Conservation (phyloP, 495 filamentous ascomycete species). For the Aspergillus steynii region DNA sequence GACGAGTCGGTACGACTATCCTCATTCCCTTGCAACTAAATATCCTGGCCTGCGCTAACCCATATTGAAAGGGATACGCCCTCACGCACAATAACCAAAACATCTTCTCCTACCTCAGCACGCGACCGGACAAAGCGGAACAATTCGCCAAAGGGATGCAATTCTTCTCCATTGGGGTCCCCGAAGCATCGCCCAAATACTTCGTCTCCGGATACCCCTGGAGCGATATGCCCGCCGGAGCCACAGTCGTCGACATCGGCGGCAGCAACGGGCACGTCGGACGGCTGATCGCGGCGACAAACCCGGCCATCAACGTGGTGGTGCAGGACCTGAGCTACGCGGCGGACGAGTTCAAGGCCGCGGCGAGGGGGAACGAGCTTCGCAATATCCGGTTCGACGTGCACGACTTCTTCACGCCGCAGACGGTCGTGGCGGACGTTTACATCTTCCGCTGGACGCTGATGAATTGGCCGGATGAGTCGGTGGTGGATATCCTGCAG, state of each 20-base stretch:
- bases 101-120: not conserved
- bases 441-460: not conserved
- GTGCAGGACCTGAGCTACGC: not conserved
- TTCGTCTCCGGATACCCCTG: not conserved
- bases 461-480: not conserved
- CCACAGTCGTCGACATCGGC: constrained; percentile 3
- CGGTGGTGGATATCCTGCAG: not conserved
- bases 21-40: not conserved
- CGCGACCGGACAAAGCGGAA: constrained; percentile 1
- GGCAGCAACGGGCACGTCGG: not conserved
- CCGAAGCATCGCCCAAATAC: not conserved
- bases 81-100: constrained; percentile 2
- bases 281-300: not conserved
- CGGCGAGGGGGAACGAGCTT: not conserved
- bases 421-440: not conserved
- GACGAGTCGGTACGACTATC: constrained; percentile 1
- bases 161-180: not conserved
- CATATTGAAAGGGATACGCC: not conserved
- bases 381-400: not conserved
- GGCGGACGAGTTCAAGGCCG: not conserved
- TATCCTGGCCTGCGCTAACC: not conserved
- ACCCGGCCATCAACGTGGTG: not conserved
- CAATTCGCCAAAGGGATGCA: not conserved
- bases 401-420: not conserved
- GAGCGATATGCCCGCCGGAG: not conserved